phyloP scores from a whole-genome alignment of 129 eudicot genomes.

The Artemisia tridentata region DNA sequence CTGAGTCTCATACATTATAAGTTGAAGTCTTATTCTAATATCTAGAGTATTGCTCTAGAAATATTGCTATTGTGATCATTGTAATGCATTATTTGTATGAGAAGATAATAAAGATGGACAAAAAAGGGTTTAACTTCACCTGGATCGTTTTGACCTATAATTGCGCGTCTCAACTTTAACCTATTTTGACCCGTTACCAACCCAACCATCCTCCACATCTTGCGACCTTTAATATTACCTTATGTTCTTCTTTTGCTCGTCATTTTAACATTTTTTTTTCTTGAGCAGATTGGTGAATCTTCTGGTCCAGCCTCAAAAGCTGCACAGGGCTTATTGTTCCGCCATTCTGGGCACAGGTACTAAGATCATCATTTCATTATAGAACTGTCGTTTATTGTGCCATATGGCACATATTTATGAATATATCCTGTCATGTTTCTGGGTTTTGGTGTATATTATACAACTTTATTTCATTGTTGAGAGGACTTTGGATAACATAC shows the following conservation, averaged over 20 bases:
- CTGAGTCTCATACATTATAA: too few relatives aligned
- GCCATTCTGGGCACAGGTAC: slow-evolving; percentile 93
- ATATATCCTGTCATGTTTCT: not conserved
- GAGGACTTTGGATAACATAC: not conserved
- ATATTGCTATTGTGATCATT: too few relatives aligned
- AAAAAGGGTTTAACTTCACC: too few relatives aligned
- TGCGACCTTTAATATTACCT: not conserved
- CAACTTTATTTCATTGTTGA: not conserved
- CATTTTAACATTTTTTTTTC: not conserved
- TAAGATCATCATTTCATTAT: not conserved
- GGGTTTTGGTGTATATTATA: not conserved
- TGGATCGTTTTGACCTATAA: too few relatives aligned
- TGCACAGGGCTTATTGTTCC: slow-evolving; percentile 65
- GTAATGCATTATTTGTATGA: too few relatives aligned
- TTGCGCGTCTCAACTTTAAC: not conserved
- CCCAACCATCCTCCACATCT: not conserved
- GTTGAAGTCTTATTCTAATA: too few relatives aligned
- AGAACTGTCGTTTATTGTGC: not conserved
- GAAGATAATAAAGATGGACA: too few relatives aligned
- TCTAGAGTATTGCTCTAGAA: too few relatives aligned
- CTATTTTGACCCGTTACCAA: not conserved
- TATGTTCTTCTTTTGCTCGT: not conserved
- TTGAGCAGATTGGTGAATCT: slow-evolving; percentile 33
- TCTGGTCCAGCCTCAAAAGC: slow-evolving; percentile 22
- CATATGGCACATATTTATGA: not conserved